Evolutionary conservation across 2,329 filamentous ascomycete genomes (phyloP), one percentile per base, ranked within the genome.

Genomic region (Fusarium paranaense): DNA sequence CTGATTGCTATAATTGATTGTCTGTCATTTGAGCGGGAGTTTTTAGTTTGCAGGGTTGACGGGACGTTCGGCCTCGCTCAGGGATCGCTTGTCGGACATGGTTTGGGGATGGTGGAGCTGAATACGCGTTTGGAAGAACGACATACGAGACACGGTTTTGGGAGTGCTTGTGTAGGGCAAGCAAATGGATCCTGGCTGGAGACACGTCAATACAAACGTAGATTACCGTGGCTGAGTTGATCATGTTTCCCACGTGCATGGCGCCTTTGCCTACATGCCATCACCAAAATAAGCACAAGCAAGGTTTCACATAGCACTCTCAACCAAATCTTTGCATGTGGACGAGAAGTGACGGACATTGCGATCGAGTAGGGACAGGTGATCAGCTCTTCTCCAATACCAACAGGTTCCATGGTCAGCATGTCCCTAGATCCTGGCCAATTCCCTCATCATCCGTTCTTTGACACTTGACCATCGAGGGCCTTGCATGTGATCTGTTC

Each of bases 401-500:
- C 47, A 45, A 73, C 50, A 37, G 50, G 27, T 37, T 64, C 60
- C 58, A 64, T 67, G 71, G 71, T 73, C 71, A 73, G 42, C 67
- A 62, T 74, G 50, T 30, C 27, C 33, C 22, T 30, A 40, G 42
- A 35, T 27, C 35, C 47, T 52, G 42, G 45, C n/a, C 61, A 32
- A 32, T 22, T 63, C 66, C 47, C 64, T 72, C 66, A 78, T 77
- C 76, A 76, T 73, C 59, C 56, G 62, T 76, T 67, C 70, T 62
- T 64, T 70, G 60, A 65, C 75, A 76, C 74, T 66, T 75, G 62
- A 72, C 65, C 71, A 25, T 27, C 37, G 50, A 45, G 64, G 67
- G 58, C 57, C 40, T 77, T 69, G 72, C 76, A 78, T 78, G 76
- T 78, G 76, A 78, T 78, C 67, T 50, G 60, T 75, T 75, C 70